phyloP scores from a whole-genome alignment of 1,139 yeast species.

The Kodamaea plutei region DNA sequence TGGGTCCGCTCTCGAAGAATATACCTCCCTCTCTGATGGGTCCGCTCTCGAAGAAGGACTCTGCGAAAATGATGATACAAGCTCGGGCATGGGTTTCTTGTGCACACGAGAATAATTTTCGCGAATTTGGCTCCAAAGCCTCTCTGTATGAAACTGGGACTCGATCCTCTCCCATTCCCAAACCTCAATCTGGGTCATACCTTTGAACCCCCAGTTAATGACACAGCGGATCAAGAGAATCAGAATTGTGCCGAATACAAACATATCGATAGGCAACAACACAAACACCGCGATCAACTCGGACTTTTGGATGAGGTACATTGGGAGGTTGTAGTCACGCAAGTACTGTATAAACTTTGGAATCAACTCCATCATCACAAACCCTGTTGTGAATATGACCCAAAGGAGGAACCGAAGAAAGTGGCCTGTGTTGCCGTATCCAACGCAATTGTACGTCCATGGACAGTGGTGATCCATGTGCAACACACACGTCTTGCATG shows the following conservation, averaged over 20 bases:
- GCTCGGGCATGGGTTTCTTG: conserved; percentile 40
- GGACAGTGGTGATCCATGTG: conserved; percentile 87
- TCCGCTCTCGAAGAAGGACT: too few species aligned
- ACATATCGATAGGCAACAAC: conserved; percentile 51
- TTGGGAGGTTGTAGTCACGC: conserved; percentile 52
- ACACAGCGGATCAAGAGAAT: conserved; percentile 61
- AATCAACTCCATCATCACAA: conserved; percentile 42
- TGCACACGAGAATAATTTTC: conserved; percentile 43
- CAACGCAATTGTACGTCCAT: conserved; percentile 85
- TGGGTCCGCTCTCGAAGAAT: conserved; percentile 8
- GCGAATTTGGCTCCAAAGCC: conserved; percentile 49
- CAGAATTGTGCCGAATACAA: conserved; percentile 56
- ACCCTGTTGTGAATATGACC: conserved; percentile 56
- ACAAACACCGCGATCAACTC: conserved; percentile 57
- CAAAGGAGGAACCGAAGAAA: conserved; percentile 73
- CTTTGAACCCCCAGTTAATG: conserved; percentile 50
- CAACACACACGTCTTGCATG: conserved; percentile 58
- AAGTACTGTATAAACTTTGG: conserved; percentile 45
- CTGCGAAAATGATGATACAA: conserved; percentile 31
- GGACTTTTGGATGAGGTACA: conserved; percentile 49
- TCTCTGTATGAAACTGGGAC: conserved; percentile 51
- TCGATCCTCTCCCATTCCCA: conserved; percentile 90
- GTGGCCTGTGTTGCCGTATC: conserved; percentile 74
- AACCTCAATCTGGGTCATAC: conserved; percentile 87
- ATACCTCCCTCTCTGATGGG: conserved; percentile 4